Evolutionary conservation across 2,329 filamentous ascomycete species (phyloP), one percentile per base, ranked within the genome.

Genomic region (Rhytidhysteron rufulum): DNA sequence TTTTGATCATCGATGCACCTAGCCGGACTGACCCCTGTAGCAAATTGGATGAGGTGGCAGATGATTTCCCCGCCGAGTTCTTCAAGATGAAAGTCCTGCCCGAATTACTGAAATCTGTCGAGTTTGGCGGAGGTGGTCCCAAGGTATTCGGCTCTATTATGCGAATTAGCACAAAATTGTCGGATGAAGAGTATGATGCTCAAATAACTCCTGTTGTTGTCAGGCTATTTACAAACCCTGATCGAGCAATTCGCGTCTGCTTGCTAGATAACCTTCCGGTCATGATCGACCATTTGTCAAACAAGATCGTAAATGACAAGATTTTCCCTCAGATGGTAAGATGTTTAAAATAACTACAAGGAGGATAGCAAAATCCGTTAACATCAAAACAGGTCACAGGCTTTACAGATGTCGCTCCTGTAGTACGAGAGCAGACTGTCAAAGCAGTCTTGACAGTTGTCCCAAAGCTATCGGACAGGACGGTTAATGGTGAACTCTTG

Each of bases 61-160:
- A 96, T 51, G 90, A 98, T 63, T 96, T 97, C 46, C 93, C 93
- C 0, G 91, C 96, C 59, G 93, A 97, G 44, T 98, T 95, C 65
- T 95, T 97, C 74, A 95, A 94, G 62, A 86, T 95, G 77, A 98
- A 97, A 59, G 82, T 98, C 3, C 74, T 98, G 7, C 93, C 93
- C 0, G 93, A 98, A 60, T 72, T 98, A 21, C 76, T 98, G n/a
- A 98, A 97, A 61, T 95, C 90, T 0, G 89, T 97, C n/a, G 93
- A 98, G 58, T 98, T 96, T 63, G 93, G 93, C 6, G 93, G 91
- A 9, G 93, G 93, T 20, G 93, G 93, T 0, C 87, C 91, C 0
- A 94, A 95, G 58, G 90, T 95, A 1, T 86, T 98, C 44, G 71
- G 77, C 1, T 82, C 95, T 2, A 87, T 95, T 30, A 82, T 97